Evolutionary conservation across 2,329 filamentous ascomycete species (phyloP), one percentile per base, ranked within the genome.

Genomic region (Lachnellula arida): DNA sequence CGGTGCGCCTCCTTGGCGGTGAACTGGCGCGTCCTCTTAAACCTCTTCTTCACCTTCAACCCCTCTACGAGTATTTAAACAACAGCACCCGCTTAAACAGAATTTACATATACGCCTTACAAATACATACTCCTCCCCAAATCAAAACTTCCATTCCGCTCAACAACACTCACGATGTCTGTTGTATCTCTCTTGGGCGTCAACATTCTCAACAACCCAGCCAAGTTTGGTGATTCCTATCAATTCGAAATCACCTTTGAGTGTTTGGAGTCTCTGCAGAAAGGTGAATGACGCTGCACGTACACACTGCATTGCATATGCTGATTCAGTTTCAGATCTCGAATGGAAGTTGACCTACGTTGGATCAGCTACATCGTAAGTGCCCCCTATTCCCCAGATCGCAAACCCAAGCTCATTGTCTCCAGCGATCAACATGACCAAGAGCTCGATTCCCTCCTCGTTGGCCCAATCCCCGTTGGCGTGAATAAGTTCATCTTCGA

Each of bases 281-380:
- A 97, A 76, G 92, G 91, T 92, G 74, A 34, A 74, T 62, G 43
- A 14, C 46, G 49, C 48, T 47, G 32, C 54, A 57, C 40, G 17
- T 55, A 23, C 50, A 54, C 43, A 28, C 25, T 15, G 44, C 17
- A 14, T 37, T 49, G 28, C 39, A 51, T 22, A 48, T 35, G 43
- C 57, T 62, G 54, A 67, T 40, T 19, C 63, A 71, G 46, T 51
- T 44, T 39, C 68, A 96, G 94, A 99, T 76, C 86, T 99, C 60
- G 94, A 99, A 76, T 99, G 94, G 94, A 99, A 99, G 76, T 81
- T 99, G 68, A 99, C 91, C 73, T 99, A 99, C 68, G 94, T 99
- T 71, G 95, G 94, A 69, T 99, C 94, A 66, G 94, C 95, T 62
- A 97, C 93, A 55, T 96, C 91, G 89, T 96, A 80, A 78, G 88